Percentiles rank a stretch among this genome's conserved stretches.
phyloP scores from a whole-genome alignment of 2,329 filamentous ascomycete species.

The Curvularia verruculosa region DNA sequence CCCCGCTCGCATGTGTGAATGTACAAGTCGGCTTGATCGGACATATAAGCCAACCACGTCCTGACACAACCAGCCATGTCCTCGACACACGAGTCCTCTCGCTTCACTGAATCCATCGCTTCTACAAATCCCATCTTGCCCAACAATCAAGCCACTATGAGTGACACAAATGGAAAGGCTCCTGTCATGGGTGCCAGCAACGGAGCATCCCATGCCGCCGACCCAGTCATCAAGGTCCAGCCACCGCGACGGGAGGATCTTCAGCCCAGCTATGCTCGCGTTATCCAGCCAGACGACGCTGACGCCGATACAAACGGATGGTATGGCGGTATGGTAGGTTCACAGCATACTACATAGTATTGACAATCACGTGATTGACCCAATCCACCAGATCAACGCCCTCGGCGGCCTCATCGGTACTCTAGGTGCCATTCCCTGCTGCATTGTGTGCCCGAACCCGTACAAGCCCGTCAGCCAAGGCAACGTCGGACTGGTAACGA shows the following conservation, averaged over 20 bases:
- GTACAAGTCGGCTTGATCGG: slow-evolving; percentile 10
- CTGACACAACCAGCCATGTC: slow-evolving; percentile 14
- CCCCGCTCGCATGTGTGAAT: slow-evolving; percentile 26
- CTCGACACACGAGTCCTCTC: slow-evolving; percentile 17
- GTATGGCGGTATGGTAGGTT: slow-evolving; percentile 75
- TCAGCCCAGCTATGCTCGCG: slow-evolving; percentile 78
- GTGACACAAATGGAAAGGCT: slow-evolving; percentile 49
- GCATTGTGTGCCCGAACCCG: slow-evolving; percentile 89
- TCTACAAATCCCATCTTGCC: slow-evolving; percentile 35
- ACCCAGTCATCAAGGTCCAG: slow-evolving; percentile 65
- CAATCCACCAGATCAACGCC: slow-evolving; percentile 63
- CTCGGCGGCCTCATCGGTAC: slow-evolving; percentile 78
- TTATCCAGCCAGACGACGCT: slow-evolving; percentile 65
- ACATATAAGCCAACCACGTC: slow-evolving; percentile 28
- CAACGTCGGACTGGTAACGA: slow-evolving; percentile 92
- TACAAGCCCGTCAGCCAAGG: slow-evolving; percentile 93
- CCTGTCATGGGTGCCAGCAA: slow-evolving; percentile 22
- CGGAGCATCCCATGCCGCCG: slow-evolving; percentile 21
- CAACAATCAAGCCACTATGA: slow-evolving; percentile 33
- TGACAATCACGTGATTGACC: background rate
- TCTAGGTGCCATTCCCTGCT: slow-evolving; percentile 87
- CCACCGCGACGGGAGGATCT: slow-evolving; percentile 83
- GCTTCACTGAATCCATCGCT: slow-evolving; percentile 32
- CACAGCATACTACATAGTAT: background rate
- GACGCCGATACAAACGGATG: slow-evolving; percentile 78